Conservation (phyloP, 2,329 filamentous ascomycete species). For the Bipolaris zeicola region DNA sequence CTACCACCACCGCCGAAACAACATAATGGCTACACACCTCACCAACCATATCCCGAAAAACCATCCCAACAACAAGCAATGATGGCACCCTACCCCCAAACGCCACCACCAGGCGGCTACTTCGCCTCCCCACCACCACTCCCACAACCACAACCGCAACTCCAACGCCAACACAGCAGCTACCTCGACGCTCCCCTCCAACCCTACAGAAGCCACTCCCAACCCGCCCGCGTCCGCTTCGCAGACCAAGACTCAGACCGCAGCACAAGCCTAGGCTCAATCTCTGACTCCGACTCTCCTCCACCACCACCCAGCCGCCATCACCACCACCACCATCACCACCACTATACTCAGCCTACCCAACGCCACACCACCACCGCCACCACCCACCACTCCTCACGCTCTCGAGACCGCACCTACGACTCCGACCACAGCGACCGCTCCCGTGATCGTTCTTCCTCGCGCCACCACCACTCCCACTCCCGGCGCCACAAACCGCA, state of each 20-base stretch:
- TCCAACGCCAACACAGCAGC: slow-evolving; percentile 18
- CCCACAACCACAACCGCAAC: slow-evolving; percentile 18
- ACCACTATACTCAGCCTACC: slow-evolving; percentile 24
- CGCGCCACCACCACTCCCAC: background rate
- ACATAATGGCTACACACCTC: slow-evolving; percentile 27
- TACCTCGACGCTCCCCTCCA: slow-evolving; percentile 37
- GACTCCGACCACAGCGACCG: slow-evolving; percentile 11
- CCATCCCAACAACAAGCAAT: slow-evolving; percentile 8
- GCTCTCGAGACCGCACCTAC: slow-evolving; percentile 16
- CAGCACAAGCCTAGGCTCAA: slow-evolving; percentile 24
- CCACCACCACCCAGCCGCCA: slow-evolving; percentile 16
- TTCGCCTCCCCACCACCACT: slow-evolving; percentile 11
- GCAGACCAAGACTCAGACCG: slow-evolving; percentile 30
- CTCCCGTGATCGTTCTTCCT: background rate
- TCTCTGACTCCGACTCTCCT: slow-evolving; percentile 25
- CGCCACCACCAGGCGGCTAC: slow-evolving; percentile 30
- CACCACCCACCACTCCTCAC: background rate
- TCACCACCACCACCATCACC: slow-evolving; percentile 16
- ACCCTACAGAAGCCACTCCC: slow-evolving; percentile 37
- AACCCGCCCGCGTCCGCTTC: slow-evolving; percentile 42
- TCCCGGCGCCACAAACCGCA: background rate
- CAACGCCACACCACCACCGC: slow-evolving; percentile 6
- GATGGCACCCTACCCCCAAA: slow-evolving; percentile 24
- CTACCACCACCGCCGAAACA: slow-evolving; percentile 31
- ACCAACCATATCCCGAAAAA: slow-evolving; percentile 15